Base-by-base conservation (phyloP, 2,329 filamentous ascomycete species). In the Penicillium sp. region DNA sequence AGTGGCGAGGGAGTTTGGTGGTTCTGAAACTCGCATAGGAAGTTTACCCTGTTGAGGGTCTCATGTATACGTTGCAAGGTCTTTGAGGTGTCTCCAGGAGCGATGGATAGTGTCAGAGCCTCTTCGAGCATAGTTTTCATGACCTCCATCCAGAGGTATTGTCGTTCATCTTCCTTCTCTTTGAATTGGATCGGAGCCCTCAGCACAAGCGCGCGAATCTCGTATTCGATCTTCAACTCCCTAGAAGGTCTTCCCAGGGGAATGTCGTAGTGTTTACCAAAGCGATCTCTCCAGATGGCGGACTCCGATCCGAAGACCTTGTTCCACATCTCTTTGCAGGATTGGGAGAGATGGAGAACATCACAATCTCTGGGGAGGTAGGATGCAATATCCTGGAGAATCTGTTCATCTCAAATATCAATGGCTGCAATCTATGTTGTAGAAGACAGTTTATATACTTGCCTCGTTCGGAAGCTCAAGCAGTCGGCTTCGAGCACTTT, bases 171-270 rank as follows among this genome's bases (percentile, higher is more conserved):
- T 36, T 73, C 64, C 1, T 64, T 60, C 11, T 65, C 54, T 19
- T 53, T 59, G 50, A 75, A 72, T n/a, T 58, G 63, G 8, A 73
- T 65, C 5, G 58, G 55, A 34, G 67, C 62, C 0, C 57, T 40
- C 15, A 78, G 63, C 8, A 75, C 70, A 33, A 75, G 64, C 7
- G 68, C 59, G n/a, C 75, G 71, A 29, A 66, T 65, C 48, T 73
- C 61, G 54, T 77, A 77, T 38, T 76, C 74, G 0, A 55, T 29
- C 29, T 64, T 67, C 27, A 76, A 62, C 23, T 74, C 66, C 1
- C 47, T 36, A 2, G 66, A 63, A 8, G 49, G 40, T 38, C 57
- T 59, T 13, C 67, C 56, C 0, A 48, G 39, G 2, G 67, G 67
- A 13, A 69, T 50, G 45, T 77, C 75, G 49, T 75, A 78, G 31